Evolutionary conservation across 805 yeast genomes (phyloP).

Genomic region (Isabelozyma rhagii): DNA sequence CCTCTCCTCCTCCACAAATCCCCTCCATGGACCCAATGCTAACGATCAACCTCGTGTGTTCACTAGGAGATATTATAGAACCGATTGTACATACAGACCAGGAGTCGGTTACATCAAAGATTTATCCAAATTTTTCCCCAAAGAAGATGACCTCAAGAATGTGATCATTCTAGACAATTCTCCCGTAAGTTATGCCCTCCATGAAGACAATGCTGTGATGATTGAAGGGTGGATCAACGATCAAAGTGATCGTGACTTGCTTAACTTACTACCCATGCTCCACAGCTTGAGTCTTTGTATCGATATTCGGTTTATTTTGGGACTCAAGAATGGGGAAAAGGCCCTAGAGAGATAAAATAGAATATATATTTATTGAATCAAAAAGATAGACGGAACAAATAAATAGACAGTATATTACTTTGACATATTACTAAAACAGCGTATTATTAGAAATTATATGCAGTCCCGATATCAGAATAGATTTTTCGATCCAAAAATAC

Average conservation of each 20-base stretch:
- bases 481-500: not conserved
- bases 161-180: constrained; percentile 87
- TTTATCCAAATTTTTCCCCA: constrained; percentile 40
- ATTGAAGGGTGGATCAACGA: constrained; percentile 98
- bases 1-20: constrained; percentile 1
- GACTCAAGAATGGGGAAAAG: constrained; percentile 71
- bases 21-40: not conserved
- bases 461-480: not conserved
- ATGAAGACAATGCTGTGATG: constrained; percentile 84
- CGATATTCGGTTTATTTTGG: constrained; percentile 77
- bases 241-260: constrained; percentile 81
- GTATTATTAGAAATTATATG: not conserved
- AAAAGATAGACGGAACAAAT: not conserved
- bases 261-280: constrained; percentile 77
- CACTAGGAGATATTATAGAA: constrained; percentile 66
- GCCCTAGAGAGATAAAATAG: constrained; percentile 41
- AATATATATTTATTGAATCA: not conserved
- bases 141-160: constrained; percentile 69
- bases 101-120: constrained; percentile 80
- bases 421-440: not conserved
- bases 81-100: constrained; percentile 70
- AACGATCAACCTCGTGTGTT: constrained; percentile 21
- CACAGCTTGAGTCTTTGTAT: constrained; percentile 73
- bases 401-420: not conserved
- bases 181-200: constrained; percentile 81